Percentiles rank a stretch among this genome's conserved stretches.
phyloP scores from a whole-genome alignment of 208 protist genomes.

The Trypanosoma lewisi region DNA sequence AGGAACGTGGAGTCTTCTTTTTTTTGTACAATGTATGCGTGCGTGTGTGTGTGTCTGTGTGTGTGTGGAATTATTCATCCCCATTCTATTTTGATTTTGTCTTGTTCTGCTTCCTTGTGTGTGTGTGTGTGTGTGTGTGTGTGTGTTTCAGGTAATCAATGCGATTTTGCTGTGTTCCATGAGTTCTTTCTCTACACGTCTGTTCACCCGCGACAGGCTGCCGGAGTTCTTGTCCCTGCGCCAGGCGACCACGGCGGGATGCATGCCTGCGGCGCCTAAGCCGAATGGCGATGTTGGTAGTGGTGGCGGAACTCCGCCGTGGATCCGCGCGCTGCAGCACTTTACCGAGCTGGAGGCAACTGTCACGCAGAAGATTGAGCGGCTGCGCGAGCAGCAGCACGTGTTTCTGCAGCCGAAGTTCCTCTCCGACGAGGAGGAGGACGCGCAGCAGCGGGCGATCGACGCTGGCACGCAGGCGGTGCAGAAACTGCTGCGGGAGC shows the following conservation, averaged over 20 bases:
- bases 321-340: constrained; percentile 42
- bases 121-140: constrained; percentile 6
- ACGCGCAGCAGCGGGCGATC: constrained; percentile 35
- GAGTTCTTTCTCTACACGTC: neutral
- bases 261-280: too few species aligned
- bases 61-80: too few species aligned
- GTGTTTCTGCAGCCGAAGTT: constrained; percentile 55
- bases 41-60: constrained; percentile 1
- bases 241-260: too few species aligned
- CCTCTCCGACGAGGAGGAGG: constrained; percentile 55
- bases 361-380: constrained; percentile 32
- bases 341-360: constrained; percentile 47
- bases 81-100: too few species aligned
- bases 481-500: constrained; percentile 47
- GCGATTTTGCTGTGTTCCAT: neutral
- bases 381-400: constrained; percentile 40
- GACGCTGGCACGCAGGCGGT: constrained; percentile 42
- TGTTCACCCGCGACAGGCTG: constrained; percentile 25
- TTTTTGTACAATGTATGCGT: constrained; percentile 20
- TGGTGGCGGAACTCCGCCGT: constrained; percentile 22
- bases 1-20: too few species aligned
- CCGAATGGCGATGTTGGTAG: too few species aligned
- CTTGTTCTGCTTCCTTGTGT: constrained; percentile 17
- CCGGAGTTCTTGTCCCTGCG: constrained; percentile 26
- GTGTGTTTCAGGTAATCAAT: neutral